Base-by-base conservation (phyloP, 352 stramenopile species). In the Phytophthora fragariae region DNA sequence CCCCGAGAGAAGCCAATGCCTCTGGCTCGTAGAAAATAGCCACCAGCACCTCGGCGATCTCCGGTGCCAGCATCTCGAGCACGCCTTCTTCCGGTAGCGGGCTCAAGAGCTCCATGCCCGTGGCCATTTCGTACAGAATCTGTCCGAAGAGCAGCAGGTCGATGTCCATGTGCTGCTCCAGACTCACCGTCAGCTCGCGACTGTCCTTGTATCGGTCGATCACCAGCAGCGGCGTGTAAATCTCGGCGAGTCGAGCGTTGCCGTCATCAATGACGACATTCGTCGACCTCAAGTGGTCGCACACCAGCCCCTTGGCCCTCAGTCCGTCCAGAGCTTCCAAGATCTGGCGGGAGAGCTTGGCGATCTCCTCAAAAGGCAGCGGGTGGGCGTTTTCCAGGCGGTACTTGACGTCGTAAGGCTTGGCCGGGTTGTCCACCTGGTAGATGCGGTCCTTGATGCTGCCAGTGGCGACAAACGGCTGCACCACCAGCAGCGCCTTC, bases 101-200 rank as follows among this genome's bases (percentile, higher is more conserved):
- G 17, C 73, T 73, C 17, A 75, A 24, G 1, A 94, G 71, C 68
- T 92, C 86, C 76, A 80, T 70, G 1, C 88, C 88, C 3, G 84
- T 92, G 0, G 83, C 86, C 88, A 94, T 93, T 57, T 94, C 88
- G 57, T 92, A 94, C 57, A 94, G 56, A 33, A 92, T 73, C 9
- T 92, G 86, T 6, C 88, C 86, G 63, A 93, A 90, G 1, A 92
- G 70, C 21, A 94, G 75, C 31, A 93, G 11, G 62, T 95, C 88
- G 24, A 93, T 75, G 65, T 91, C 86, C 41, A 92, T 84, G 21
- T 84, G 72, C 19, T 81, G 79, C 56, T 95, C 88, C 2, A 95
- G 61, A 31, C 83, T 72, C 55, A 93, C 75, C 2, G 86, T 95
- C 7, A 82, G 70, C 19, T 88, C 80, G 0, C 87, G 86, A 63